These are phyloP conservation scores for Tolypocladium endophyticum DNA, from an alignment of 2,329 filamentous ascomycete genomes.

Conservation along the genomic window DNA sequence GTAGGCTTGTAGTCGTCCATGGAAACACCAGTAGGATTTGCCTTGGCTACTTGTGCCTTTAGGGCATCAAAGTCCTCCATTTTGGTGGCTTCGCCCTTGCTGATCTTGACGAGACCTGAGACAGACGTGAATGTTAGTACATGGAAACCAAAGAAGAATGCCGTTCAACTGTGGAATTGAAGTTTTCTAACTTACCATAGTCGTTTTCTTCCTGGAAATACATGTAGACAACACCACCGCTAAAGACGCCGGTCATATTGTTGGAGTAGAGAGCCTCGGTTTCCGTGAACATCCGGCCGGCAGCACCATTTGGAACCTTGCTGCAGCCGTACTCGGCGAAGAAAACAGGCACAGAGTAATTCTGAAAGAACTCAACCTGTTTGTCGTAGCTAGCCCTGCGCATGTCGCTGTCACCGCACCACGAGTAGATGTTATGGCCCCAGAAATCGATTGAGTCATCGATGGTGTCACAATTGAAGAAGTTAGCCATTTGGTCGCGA, in stretches of 20 bases:
- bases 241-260: conserved; percentile 81
- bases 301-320: conserved; percentile 38
- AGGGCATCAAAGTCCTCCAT: conserved; percentile 68
- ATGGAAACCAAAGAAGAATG: too few species aligned
- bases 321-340: conserved; percentile 99
- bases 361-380: conserved; percentile 75
- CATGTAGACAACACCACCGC: conserved; percentile 97
- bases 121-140: too few species aligned
- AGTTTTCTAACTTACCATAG: conserved; percentile 51
- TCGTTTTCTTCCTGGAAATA: conserved; percentile 88
- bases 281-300: conserved; percentile 73
- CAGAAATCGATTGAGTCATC: conserved; percentile 79
- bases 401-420: conserved; percentile 83
- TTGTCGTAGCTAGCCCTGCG: conserved; percentile 66
- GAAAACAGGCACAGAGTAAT: conserved; percentile 91
- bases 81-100: conserved; percentile 48
- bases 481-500: conserved; percentile 71
- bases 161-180: conserved; percentile 5
- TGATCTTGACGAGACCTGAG: conserved; percentile 55
- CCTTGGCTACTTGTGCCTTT: conserved; percentile 57
- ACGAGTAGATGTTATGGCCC: conserved; percentile 99
- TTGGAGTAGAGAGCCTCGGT: conserved; percentile 68
- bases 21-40: conserved; percentile 33
- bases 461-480: conserved; percentile 79
- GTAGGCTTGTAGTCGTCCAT: neutral